Evolutionary conservation across 495 filamentous ascomycete species (phyloP), one percentile per base, ranked within the genome.

Genomic region (Hamigera avellanea): DNA sequence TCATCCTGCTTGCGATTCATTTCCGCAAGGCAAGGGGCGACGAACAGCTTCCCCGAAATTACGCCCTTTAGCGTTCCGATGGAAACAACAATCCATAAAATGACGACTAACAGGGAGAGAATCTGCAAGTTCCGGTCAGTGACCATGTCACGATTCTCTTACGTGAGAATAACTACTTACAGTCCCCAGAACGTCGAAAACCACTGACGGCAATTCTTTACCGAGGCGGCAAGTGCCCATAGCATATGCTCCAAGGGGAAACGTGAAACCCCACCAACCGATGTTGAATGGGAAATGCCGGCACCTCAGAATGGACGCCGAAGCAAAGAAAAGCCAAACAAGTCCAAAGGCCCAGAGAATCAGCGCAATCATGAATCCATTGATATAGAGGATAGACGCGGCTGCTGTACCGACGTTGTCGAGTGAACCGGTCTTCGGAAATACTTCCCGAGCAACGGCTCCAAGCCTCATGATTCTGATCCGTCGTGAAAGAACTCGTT

Each of bases 251-350:
- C 69, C 71, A 14, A 75, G 45, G 0, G 74, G 72, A 35, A 76
- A 78, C 0, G 64, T 72, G 33, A 78, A 75, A 10, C 68, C 70
- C 73, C 73, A 78, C 73, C 73, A 76, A 2, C 73, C 72, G 66
- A 76, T 74, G 42, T 74, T 75, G 46, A 76, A 78, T 0, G 72
- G 73, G 37, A 76, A 75, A 0, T 50, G 61, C 6, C 44, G 51
- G 16, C 43, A 48, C 29, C 52, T 43, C 12, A 51, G 39, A 26
- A 69, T 59, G 0, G 55, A 61, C 1, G 54, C 57, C 0, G 70
- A 28, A 0, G 68, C 68, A 39, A 71, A 64, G 14, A 68, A 54
- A 14, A 71, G 51, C 66, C 68, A 72, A 12, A 64, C 56, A 8
- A 71, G 35, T 0, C 62, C 64, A 33, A 70, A 70, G n/a, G 56